Base-by-base conservation (phyloP, 257 asterid genomes). In the Gentiana dahurica region DNA sequence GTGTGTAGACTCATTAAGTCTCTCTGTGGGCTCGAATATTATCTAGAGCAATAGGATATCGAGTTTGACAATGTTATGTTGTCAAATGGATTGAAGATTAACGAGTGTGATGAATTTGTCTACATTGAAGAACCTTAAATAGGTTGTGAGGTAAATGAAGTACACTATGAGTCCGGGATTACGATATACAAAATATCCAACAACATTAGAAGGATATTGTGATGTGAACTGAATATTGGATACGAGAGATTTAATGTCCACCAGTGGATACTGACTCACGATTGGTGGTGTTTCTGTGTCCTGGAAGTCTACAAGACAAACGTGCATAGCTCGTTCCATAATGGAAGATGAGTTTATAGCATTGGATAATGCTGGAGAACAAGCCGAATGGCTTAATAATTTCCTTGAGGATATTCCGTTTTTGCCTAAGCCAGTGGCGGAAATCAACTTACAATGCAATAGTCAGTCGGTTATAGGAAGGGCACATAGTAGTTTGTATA, bases 231-330 rank as follows among this genome's bases (percentile, higher is more conserved):
- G 59, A 46, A 54, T 54, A 54, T 54, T 32, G 6, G 45, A 54
- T 54, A 36, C 36, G 12, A 36, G 37, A 10, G 59, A 36, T 13
- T 36, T 46, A 3, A 36, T n/a, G 8, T 4, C 8, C 36, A 51
- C 34, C 2, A 51, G 54, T 9, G 12, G 12, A 3, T 47, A 8
- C 3, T 7, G 32, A 8, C 34, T 53, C 11, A 53, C 57, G 1
- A 5, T 53, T 8, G 37, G 12, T 24, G 57, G 37, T 2, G 57
- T 12, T 1, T 15, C 47, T 12, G 41, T 54, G 46, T 36, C 47
- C 0, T 54, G 59, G 59, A 54, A 54, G 36, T 54, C 59, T 46
- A 2, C 59, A 36, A 54, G 8, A 54, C 47, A 54, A 54, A 54
- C 47, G 2, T 32, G 9, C 2, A 54, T 54, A 35, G 32, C 59